A percentile compares a stretch with the other conserved stretches of the same genome.
phyloP scores from a whole-genome alignment of 352 stramenopile genomes.

The Phytopythium mirpurense region DNA sequence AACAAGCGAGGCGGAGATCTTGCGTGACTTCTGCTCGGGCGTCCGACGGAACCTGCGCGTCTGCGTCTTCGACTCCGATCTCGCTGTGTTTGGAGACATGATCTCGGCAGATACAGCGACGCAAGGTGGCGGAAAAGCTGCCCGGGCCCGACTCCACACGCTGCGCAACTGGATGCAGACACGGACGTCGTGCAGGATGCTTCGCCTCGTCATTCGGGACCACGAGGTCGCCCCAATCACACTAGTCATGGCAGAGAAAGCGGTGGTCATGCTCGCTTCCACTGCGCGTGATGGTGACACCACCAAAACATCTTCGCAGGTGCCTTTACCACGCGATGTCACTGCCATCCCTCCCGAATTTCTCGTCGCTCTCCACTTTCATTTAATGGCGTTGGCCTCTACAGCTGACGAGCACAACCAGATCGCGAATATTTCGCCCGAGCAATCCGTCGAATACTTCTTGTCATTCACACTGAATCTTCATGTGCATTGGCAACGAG shows the following conservation, averaged over 20 bases:
- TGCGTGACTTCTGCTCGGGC: constrained; percentile 22
- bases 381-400: no score
- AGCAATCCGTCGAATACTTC: constrained; percentile 13
- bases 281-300: background rate
- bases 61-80: constrained; percentile 22
- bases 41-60: constrained; percentile 40
- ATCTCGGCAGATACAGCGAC: background rate
- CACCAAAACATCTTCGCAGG: background rate
- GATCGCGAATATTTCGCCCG: background rate
- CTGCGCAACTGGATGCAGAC: constrained; percentile 11
- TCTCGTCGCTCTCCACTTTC: background rate
- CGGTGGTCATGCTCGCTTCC: no score
- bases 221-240: background rate
- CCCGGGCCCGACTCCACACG: background rate
- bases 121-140: no score
- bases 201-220: constrained; percentile 10
- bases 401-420: background rate
- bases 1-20: constrained; percentile 24
- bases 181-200: constrained; percentile 17
- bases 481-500: background rate
- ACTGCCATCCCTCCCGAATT: no score
- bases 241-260: background rate
- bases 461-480: constrained; percentile 22
- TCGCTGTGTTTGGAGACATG: no score
- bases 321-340: background rate